phyloP scores from a whole-genome alignment of 331 rosid species.

The Malus hybrid region DNA sequence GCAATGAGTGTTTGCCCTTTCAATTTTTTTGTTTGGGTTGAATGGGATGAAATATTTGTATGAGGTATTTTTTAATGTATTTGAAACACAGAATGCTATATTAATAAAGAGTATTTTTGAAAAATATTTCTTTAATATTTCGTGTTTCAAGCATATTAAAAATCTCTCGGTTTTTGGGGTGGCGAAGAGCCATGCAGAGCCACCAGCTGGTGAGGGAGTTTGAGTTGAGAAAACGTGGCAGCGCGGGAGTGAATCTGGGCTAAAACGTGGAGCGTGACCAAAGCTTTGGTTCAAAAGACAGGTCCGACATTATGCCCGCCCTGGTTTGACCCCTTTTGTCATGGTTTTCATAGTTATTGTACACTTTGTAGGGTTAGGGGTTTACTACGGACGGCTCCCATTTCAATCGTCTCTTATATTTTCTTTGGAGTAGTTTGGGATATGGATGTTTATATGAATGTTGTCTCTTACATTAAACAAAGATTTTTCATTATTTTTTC shows the following conservation, averaged over 20 bases:
- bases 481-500: too few species aligned
- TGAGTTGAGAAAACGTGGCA: not conserved
- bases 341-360: not conserved
- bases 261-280: constrained; percentile 6
- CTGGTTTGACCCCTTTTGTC: not conserved
- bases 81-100: too few species aligned
- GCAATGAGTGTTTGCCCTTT: not conserved
- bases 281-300: not conserved
- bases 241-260: not conserved
- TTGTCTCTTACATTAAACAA: too few species aligned
- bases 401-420: too few species aligned
- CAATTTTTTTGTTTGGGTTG: not conserved
- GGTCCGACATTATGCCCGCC: not conserved
- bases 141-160: too few species aligned
- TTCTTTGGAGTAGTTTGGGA: too few species aligned
- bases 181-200: not conserved
- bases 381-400: too few species aligned
- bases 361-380: not conserved
- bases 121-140: too few species aligned
- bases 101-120: accelerated
- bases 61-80: too few species aligned
- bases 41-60: not conserved
- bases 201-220: not conserved
- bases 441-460: too few species aligned
- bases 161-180: not conserved